Percentiles rank a stretch among this genome's conserved stretches.
Evolutionary conservation across 2,329 filamentous ascomycete species (phyloP).

Genomic region (Botrytis medusae): DNA sequence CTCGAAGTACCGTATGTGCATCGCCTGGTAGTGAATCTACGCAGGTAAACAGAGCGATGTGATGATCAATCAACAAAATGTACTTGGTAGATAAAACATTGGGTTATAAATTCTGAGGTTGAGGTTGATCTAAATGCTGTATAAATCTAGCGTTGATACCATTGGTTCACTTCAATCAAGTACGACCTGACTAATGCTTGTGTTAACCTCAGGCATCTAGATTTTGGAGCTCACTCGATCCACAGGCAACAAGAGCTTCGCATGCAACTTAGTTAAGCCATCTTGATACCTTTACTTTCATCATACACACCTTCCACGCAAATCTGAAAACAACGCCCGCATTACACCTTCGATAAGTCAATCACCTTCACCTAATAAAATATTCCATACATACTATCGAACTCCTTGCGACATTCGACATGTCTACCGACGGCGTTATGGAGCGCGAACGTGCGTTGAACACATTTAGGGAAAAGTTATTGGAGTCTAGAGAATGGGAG

Average conservation of each 20-base stretch:
- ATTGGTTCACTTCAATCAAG: neutral
- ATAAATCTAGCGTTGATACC: neutral
- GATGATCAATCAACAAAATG: neutral
- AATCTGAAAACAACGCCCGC: neutral
- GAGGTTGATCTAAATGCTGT: neutral
- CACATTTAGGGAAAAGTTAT: conserved; percentile 75
- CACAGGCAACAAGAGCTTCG: conserved; percentile 24
- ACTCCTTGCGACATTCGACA: conserved; percentile 9
- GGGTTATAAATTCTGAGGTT: neutral
- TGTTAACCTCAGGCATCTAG: neutral
- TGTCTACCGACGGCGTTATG: conserved; percentile 41
- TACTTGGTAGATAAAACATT: neutral
- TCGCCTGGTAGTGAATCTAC: neutral
- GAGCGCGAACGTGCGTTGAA: conserved; percentile 68
- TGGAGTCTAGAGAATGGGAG: conserved; percentile 98
- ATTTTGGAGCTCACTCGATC: neutral
- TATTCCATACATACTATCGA: neutral
- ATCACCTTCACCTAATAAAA: neutral
- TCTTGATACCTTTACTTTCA: conserved; percentile 12
- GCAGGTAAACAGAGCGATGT: neutral
- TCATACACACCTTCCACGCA: conserved; percentile 22
- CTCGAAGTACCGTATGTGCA: neutral
- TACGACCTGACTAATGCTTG: neutral
- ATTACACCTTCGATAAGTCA: neutral
- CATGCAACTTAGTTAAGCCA: conserved; percentile 17